A percentile compares a stretch with the other conserved stretches of the same genome.
Conservation (phyloP, 495 filamentous ascomycete genomes). For the Pseudotulostoma volvatum region DNA sequence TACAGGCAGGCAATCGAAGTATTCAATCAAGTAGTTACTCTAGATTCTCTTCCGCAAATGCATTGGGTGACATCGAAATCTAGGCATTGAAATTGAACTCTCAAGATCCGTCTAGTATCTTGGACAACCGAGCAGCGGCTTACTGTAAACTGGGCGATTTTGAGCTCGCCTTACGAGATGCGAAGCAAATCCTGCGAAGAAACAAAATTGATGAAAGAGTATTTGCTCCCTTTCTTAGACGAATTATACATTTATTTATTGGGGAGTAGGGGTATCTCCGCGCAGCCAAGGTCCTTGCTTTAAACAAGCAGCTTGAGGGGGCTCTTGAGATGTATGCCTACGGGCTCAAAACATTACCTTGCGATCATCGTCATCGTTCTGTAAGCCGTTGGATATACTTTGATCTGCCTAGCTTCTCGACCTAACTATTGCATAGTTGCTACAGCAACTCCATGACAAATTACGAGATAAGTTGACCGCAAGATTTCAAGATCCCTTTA, state of each 20-base stretch:
- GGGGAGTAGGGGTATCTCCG: conserved; percentile 42
- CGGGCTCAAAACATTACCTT: conserved; percentile 34
- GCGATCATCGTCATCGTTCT: conserved; percentile 25
- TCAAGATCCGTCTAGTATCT: conserved; percentile 22
- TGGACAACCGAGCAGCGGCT: conserved; percentile 45
- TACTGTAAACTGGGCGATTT: conserved; percentile 41
- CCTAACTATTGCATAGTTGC: conserved; percentile 12
- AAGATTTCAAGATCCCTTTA: conserved; percentile 29
- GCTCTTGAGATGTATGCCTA: conserved; percentile 46
- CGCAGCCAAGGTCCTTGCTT: conserved; percentile 42
- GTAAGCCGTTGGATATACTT: conserved; percentile 16
- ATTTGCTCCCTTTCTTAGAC: conserved; percentile 3
- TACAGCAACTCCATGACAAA: conserved; percentile 30
- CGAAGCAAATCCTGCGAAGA: conserved; percentile 39
- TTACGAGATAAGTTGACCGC: conserved; percentile 18
- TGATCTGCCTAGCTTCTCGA: not conserved
- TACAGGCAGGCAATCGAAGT: conserved; percentile 25
- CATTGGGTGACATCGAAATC: not conserved
- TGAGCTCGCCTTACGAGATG: conserved; percentile 39
- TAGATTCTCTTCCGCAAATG: not conserved
- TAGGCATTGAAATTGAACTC: conserved; percentile 22
- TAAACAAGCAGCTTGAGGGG: conserved; percentile 34
- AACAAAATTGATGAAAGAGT: conserved; percentile 33
- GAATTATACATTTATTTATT: conserved; percentile 1
- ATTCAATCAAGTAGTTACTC: conserved; percentile 24